phyloP scores from a whole-genome alignment of 169 alveolate genomes.

The Perkinsus chesapeaki region DNA sequence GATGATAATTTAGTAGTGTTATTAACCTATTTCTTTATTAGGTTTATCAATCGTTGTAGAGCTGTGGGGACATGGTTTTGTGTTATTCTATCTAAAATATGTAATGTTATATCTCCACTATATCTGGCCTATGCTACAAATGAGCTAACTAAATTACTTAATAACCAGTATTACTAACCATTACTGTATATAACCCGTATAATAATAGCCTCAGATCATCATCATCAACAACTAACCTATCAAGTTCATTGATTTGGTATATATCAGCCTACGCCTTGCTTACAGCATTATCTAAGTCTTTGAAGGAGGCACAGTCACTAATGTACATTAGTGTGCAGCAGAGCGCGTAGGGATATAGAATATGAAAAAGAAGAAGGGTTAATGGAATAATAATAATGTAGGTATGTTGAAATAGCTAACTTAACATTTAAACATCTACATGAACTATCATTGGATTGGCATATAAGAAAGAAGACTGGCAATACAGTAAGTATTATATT shows the following conservation, averaged over 20 bases:
- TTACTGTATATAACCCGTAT: not conserved
- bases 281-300: not conserved
- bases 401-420: not conserved
- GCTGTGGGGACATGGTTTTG: constrained; percentile 21
- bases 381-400: not conserved
- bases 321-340: not conserved
- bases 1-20: not conserved
- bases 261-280: not conserved
- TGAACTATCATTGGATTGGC: not conserved
- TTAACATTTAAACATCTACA: not conserved
- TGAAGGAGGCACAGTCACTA: not conserved
- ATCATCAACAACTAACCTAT: not conserved
- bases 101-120: constrained; percentile 31
- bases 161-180: not conserved
- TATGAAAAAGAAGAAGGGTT: not conserved
- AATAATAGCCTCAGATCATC: not conserved
- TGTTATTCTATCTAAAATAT: constrained; percentile 27
- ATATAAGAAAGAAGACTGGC: not conserved
- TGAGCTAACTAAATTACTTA: not conserved
- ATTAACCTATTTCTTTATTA: not conserved
- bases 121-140: constrained; percentile 34
- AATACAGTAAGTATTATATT: not conserved
- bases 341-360: not conserved
- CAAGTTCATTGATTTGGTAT: not conserved
- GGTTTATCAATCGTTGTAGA: constrained; percentile 22